Conservation (phyloP, 1,284 basidiomycete genomes). For the Apiotrichum veenhuisii region DNA sequence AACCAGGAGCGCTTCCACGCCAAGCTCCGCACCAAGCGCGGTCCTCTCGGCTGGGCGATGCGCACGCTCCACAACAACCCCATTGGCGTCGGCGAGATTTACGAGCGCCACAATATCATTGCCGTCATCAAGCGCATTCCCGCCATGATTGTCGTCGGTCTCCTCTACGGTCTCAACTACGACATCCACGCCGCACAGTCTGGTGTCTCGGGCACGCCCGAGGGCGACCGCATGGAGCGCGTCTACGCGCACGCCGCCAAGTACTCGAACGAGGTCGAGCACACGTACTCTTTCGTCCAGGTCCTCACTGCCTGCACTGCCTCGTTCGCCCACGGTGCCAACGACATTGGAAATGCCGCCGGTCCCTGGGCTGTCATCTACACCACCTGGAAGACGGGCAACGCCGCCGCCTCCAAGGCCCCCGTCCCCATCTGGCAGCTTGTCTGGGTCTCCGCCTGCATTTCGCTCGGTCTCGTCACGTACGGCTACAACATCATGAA, state of each 20-base stretch:
- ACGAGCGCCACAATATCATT: conserved; percentile 35
- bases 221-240: conserved; percentile 44
- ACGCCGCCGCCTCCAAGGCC: conserved; percentile 39
- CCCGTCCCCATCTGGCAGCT: conserved; percentile 52
- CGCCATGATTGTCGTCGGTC: conserved; percentile 26
- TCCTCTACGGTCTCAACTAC: conserved; percentile 39
- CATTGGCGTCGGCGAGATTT: conserved; percentile 33
- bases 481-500: conserved; percentile 50
- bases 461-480: conserved; percentile 52
- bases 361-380: conserved; percentile 52
- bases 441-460: conserved; percentile 42
- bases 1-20: conserved; percentile 32
- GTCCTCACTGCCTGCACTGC: conserved; percentile 53
- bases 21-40: conserved; percentile 27
- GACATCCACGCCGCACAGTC: conserved; percentile 49
- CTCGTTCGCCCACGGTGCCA: conserved; percentile 52
- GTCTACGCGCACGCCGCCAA: conserved; percentile 33
- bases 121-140: conserved; percentile 31
- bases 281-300: conserved; percentile 53
- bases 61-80: conserved; percentile 36
- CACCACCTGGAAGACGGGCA: conserved; percentile 45
- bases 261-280: conserved; percentile 53
- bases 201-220: conserved; percentile 43
- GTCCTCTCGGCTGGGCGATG: conserved; percentile 42
- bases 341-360: conserved; percentile 50